phyloP scores from a whole-genome alignment of 2,329 filamentous ascomycete genomes.

The Corinectria fuckeliana region DNA sequence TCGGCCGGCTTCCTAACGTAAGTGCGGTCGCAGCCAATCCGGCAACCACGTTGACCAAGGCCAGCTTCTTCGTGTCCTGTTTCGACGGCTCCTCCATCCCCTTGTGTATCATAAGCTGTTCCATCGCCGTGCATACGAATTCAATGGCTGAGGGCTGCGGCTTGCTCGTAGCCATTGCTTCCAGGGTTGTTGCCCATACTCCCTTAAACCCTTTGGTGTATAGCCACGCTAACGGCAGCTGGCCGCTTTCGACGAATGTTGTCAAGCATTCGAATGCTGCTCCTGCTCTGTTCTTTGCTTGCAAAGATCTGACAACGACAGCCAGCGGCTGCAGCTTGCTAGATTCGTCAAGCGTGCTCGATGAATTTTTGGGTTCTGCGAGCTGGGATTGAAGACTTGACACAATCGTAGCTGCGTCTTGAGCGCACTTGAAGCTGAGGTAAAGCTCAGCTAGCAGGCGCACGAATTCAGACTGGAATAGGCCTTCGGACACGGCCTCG shows the following conservation, averaged over 20 bases:
- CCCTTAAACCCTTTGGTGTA: slow-evolving; percentile 32
- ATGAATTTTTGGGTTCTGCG: slow-evolving; percentile 21
- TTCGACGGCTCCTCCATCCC: slow-evolving; percentile 2
- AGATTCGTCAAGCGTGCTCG: slow-evolving; percentile 25
- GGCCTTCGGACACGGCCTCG: slow-evolving; percentile 39
- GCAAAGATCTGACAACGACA: slow-evolving; percentile 24
- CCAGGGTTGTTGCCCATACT: slow-evolving; percentile 37
- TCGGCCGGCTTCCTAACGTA: slow-evolving; percentile 20
- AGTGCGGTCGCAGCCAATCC: slow-evolving; percentile 38
- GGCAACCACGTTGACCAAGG: slow-evolving; percentile 40
- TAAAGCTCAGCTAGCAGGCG: slow-evolving; percentile 41
- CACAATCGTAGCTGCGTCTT: slow-evolving; percentile 40
- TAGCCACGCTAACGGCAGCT: slow-evolving; percentile 35
- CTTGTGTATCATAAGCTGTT: slow-evolving; percentile 27
- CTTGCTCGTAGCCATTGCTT: slow-evolving; percentile 30
- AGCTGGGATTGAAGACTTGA: slow-evolving; percentile 23
- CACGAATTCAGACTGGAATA: slow-evolving; percentile 40
- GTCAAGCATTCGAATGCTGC: slow-evolving; percentile 34
- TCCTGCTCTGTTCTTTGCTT: slow-evolving; percentile 10
- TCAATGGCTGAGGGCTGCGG: slow-evolving; percentile 29
- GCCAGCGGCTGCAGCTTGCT: slow-evolving; percentile 31
- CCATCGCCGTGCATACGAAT: slow-evolving; percentile 35
- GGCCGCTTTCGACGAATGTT: slow-evolving; percentile 25
- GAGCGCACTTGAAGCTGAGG: slow-evolving; percentile 31
- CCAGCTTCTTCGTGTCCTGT: slow-evolving; percentile 30